A percentile compares a stretch with the other conserved stretches of the same genome.
These are phyloP conservation scores for Fennellomyces sp. DNA, from an alignment of 371 early-diverging fungal species.

Conservation along the genomic window DNA sequence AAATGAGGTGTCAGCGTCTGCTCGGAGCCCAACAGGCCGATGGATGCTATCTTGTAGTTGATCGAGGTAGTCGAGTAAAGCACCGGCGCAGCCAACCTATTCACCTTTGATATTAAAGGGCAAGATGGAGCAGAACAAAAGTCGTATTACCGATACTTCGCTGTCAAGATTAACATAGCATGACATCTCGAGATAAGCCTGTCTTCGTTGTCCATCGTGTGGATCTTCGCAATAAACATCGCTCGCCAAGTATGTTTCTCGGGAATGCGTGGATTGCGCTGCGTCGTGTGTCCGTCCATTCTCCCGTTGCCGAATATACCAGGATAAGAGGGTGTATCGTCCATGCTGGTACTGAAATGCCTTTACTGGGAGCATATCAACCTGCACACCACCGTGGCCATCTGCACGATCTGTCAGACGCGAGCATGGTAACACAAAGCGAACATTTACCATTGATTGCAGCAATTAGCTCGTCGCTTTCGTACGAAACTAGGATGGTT, in stretches of 20 bases:
- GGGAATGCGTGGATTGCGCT: slow-evolving; percentile 1
- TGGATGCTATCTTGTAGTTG: slow-evolving; percentile 23
- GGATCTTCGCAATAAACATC: not conserved
- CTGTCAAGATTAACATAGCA: slow-evolving; percentile 57
- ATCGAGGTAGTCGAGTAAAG: slow-evolving; percentile 53
- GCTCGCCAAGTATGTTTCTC: not conserved
- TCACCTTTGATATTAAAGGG: too few relatives aligned
- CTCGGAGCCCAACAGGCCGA: slow-evolving; percentile 17
- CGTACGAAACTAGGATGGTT: slow-evolving; percentile 30
- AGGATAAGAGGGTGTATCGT: slow-evolving; percentile 29
- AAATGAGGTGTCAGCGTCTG: slow-evolving; percentile 18
- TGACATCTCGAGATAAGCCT: slow-evolving; percentile 55
- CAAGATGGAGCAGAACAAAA: too few relatives aligned
- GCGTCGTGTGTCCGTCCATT: not conserved
- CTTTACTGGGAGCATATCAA: slow-evolving; percentile 47
- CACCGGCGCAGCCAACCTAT: slow-evolving; percentile 71
- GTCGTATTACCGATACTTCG: slow-evolving; percentile 24
- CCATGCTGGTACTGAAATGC: slow-evolving; percentile 62
- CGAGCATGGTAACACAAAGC: not conserved
- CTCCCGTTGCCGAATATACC: slow-evolving; percentile 13
- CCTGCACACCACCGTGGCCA: slow-evolving; percentile 21
- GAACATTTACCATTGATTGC: not conserved
- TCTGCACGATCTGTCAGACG: not conserved
- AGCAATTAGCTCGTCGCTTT: slow-evolving; percentile 30
- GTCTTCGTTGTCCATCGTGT: slow-evolving; percentile 37